These are phyloP conservation scores for Skeletonema tropicum DNA, from an alignment of 108 stramenopile species.

Conservation along the genomic window DNA sequence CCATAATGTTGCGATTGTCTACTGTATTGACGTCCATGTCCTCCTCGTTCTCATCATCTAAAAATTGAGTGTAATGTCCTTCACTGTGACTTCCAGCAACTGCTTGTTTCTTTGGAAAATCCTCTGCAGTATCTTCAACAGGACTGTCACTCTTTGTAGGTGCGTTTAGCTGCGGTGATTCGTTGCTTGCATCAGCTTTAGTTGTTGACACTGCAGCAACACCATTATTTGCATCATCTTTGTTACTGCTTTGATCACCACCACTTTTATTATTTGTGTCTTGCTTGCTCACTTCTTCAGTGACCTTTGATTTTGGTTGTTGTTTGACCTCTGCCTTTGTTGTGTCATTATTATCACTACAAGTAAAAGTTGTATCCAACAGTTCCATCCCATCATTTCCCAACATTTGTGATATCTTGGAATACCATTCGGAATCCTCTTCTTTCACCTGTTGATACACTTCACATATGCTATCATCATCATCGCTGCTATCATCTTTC, in stretches of 20 bases:
- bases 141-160: neutral
- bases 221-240: neutral
- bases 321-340: neutral
- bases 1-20: neutral
- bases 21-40: neutral
- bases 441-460: conserved; percentile 49
- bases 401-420: conserved; percentile 35
- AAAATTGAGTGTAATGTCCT: conserved; percentile 5
- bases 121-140: neutral
- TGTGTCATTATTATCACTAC: neutral
- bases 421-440: conserved; percentile 55
- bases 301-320: neutral
- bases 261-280: neutral
- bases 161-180: neutral
- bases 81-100: neutral
- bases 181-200: neutral
- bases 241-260: neutral
- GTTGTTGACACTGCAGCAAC: neutral
- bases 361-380: conserved; percentile 4
- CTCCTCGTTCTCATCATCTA: neutral
- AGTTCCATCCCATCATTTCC: conserved; percentile 18
- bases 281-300: neutral
- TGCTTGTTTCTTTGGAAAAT: neutral
- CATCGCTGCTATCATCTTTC: too few species aligned
- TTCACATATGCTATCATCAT: conserved; percentile 27